These are phyloP conservation scores for Candida sanyaensis DNA, from an alignment of 1,139 yeast genomes.

Conservation along the genomic window DNA sequence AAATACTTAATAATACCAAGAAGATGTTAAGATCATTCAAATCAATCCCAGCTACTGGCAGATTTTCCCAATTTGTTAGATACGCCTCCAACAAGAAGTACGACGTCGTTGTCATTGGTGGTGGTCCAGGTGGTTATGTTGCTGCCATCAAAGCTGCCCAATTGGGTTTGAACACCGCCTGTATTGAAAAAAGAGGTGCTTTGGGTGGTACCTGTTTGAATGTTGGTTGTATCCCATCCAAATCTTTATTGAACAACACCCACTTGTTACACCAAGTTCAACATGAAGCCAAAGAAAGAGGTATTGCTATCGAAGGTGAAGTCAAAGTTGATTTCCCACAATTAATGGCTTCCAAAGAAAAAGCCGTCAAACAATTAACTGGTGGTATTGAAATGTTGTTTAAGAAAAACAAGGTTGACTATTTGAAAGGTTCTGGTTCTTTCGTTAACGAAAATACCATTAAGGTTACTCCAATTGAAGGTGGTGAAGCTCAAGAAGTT, in stretches of 20 bases:
- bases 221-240: slow-evolving; percentile 98
- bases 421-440: slow-evolving; percentile 91
- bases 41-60: slow-evolving; percentile 8
- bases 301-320: slow-evolving; percentile 79
- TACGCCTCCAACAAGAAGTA: slow-evolving; percentile 57
- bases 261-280: slow-evolving; percentile 87
- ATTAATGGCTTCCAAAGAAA: slow-evolving; percentile 91
- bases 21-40: slow-evolving; percentile 17
- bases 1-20: background rate
- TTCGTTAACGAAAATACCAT: slow-evolving; percentile 80
- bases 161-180: slow-evolving; percentile 89
- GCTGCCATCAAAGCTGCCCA: slow-evolving; percentile 99
- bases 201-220: slow-evolving; percentile 98
- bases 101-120: slow-evolving; percentile 95
- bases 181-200: slow-evolving; percentile 94
- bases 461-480: slow-evolving; percentile 85
- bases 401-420: slow-evolving; percentile 93
- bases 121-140: slow-evolving; percentile 99
- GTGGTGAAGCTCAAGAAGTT: slow-evolving; percentile 61
- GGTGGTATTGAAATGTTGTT: slow-evolving; percentile 93
- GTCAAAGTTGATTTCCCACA: slow-evolving; percentile 73
- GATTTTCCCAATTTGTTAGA: slow-evolving; percentile 34
- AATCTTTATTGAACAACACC: slow-evolving; percentile 91
- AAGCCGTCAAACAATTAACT: slow-evolving; percentile 85
- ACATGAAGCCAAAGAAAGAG: slow-evolving; percentile 83